Evolutionary conservation across 192 early-diverging fungal genomes (phyloP), one percentile per base, ranked within the genome.

Genomic region (Funneliformis mosseae): DNA sequence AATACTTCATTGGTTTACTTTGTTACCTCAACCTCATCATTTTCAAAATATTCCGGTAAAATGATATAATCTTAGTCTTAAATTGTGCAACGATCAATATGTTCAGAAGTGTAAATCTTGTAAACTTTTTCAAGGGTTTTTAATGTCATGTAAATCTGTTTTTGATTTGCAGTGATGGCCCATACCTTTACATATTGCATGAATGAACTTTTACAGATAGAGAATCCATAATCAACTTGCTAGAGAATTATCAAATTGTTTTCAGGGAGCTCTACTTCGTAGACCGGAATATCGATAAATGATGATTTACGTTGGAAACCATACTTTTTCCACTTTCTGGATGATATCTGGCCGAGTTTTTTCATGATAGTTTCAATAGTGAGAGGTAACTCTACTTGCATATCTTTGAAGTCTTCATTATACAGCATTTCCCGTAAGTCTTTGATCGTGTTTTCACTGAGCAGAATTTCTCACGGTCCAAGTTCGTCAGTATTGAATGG

Each of bases 401-500:
- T 33, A 33, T 33, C 33, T 33, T 33, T 33, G 33, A 33, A 33
- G 33, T 33, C 33, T 33, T 33, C 33, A 33, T 33, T 33, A 3
- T 33, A 33, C 33, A 33, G 33, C 33, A 33, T 33, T 33, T 33
- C 33, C 27, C 10, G 61, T n/a, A 77, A 5, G 33, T 74, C 73
- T 50, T 55, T 74, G 0, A 74, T 74, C 38, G 73, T 14, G 33
- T 59, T 48, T 63, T 77, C 76, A 42, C 76, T 64, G 4, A 77
- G 50, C 39, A 77, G 41, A 18, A 77, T 25, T 12, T 77, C 76
- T 60, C 76, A 77, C 42, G 59, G 41, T 5, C 76, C 76, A 28
- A 77, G 41, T 0, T 77, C 43, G n/a, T 77, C 76, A 12, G 63
- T 60, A 63, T 62, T 50, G n/a, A 77, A 77, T 63, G 75, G 75